Evolutionary conservation across 2,329 filamentous ascomycete species (phyloP).

Genomic region (Penicillium freii): DNA sequence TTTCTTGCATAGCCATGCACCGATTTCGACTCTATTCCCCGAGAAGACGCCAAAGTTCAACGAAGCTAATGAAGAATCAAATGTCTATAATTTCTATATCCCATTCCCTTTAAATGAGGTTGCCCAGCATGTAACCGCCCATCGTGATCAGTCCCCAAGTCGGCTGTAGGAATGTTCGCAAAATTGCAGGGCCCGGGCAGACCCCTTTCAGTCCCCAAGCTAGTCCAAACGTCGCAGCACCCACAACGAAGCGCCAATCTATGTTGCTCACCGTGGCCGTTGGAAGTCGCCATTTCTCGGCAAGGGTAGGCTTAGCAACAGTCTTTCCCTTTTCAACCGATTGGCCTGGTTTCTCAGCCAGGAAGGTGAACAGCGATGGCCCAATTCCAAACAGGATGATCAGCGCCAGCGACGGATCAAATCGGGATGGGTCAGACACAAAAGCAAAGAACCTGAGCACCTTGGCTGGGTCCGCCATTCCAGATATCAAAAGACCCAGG

Average conservation of each 20-base stretch:
- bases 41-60: background rate
- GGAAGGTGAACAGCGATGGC: constrained; percentile 44
- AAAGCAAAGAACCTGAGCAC: constrained; percentile 52
- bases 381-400: constrained; percentile 52
- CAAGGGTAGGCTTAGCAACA: constrained; percentile 40
- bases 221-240: constrained; percentile 50
- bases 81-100: background rate
- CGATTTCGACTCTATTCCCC: background rate
- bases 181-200: constrained; percentile 53
- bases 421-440: constrained; percentile 43
- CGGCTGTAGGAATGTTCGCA: constrained; percentile 49
- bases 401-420: constrained; percentile 52
- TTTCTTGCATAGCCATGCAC: background rate
- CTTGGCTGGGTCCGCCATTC: constrained; percentile 53
- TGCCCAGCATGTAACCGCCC: constrained; percentile 48
- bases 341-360: constrained; percentile 32
- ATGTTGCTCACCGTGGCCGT: constrained; percentile 48
- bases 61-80: background rate
- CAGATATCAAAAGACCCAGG: constrained; percentile 51
- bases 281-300: constrained; percentile 44
- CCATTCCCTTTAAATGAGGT: constrained; percentile 25
- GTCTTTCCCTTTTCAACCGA: constrained; percentile 24
- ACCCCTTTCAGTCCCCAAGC: constrained; percentile 53
- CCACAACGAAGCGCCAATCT: constrained; percentile 49
- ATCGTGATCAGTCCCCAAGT: constrained; percentile 50